Percentiles rank a stretch among this genome's conserved stretches.
Conservation (phyloP, 176 grass and related monocot genomes). For the Saccharum officinarum region DNA sequence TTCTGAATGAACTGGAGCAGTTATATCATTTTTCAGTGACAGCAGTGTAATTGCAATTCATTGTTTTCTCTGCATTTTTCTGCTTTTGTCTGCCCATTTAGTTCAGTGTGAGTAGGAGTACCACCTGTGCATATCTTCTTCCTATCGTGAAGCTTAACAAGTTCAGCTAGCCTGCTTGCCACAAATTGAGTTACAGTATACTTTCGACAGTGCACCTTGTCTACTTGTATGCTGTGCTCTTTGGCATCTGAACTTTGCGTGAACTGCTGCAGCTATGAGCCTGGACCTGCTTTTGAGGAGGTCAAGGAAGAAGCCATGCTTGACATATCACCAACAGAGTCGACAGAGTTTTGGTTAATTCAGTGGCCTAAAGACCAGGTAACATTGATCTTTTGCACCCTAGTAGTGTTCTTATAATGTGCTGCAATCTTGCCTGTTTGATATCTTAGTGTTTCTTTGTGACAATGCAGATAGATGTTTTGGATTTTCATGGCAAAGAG, state of each 20-base stretch:
- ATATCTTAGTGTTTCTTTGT: neutral
- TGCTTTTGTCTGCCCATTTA: neutral
- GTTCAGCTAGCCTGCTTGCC: neutral
- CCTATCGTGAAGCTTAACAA: neutral
- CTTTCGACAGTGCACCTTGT: neutral
- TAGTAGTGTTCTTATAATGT: neutral
- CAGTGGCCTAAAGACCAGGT: slow-evolving; percentile 81
- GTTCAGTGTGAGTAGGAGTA: neutral
- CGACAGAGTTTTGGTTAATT: slow-evolving; percentile 82
- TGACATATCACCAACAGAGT: slow-evolving; percentile 52
- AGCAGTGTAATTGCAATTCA: neutral
- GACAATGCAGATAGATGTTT: slow-evolving; percentile 51
- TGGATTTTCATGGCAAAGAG: slow-evolving; percentile 67
- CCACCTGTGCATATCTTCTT: neutral
- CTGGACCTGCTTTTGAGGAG: slow-evolving; percentile 50
- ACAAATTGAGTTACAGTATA: neutral
- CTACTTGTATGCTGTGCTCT: neutral
- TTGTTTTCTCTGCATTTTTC: neutral
- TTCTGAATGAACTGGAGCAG: neutral
- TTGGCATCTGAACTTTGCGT: slow-evolving; percentile 2
- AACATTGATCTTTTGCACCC: neutral
- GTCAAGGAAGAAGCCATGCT: slow-evolving; percentile 34
- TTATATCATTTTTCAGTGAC: neutral
- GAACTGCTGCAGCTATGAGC: slow-evolving; percentile 57
- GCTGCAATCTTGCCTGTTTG: neutral